Evolutionary conservation across 495 filamentous ascomycete species (phyloP).

Genomic region (Lepidopterella palustris): DNA sequence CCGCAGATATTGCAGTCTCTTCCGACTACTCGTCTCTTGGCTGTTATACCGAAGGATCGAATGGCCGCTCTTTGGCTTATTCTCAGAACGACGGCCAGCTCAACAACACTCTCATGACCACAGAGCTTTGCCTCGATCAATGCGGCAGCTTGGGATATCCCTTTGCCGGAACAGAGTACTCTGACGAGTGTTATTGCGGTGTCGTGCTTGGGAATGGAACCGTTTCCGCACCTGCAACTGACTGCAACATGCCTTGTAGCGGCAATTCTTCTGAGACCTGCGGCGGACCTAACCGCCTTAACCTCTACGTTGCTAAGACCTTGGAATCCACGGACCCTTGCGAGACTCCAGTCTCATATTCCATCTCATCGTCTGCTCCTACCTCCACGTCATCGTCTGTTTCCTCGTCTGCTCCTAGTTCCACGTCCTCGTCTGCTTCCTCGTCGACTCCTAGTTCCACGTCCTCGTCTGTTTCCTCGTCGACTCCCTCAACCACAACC

Average conservation of each 20-base stretch:
- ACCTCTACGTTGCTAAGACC: slow-evolving; percentile 17
- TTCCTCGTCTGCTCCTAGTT: not conserved
- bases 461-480: not conserved
- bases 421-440: not conserved
- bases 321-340: slow-evolving; percentile 4
- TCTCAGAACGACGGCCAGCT: slow-evolving; percentile 35
- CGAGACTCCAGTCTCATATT: slow-evolving; percentile 1
- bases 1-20: slow-evolving; percentile 34
- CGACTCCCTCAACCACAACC: not conserved
- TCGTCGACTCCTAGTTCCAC: slow-evolving; percentile 1
- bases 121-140: slow-evolving; percentile 29
- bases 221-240: slow-evolving; percentile 22
- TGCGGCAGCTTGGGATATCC: slow-evolving; percentile 33
- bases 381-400: not conserved
- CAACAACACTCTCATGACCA: slow-evolving; percentile 36
- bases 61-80: slow-evolving; percentile 46
- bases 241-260: slow-evolving; percentile 23
- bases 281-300: slow-evolving; percentile 22
- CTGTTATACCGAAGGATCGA: slow-evolving; percentile 50
- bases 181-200: slow-evolving; percentile 39
- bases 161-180: slow-evolving; percentile 47
- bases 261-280: slow-evolving; percentile 27
- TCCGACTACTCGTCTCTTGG: slow-evolving; percentile 47
- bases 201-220: slow-evolving; percentile 47
- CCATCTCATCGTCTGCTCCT: not conserved